Conservation (phyloP, 441 rosid species). For the Corymbia citriodora region DNA sequence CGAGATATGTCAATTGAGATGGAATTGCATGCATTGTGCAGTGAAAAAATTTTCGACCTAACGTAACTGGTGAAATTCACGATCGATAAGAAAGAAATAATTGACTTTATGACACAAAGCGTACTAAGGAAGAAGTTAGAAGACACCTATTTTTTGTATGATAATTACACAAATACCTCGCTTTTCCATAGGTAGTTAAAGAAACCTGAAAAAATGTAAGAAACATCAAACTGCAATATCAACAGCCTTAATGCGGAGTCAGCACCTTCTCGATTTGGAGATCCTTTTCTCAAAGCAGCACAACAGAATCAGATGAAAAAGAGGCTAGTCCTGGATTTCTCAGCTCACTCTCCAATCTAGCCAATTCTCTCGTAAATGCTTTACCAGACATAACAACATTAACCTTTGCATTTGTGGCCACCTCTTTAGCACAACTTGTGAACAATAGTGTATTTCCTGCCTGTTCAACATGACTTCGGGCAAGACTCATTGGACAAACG, state of each 20-base stretch:
- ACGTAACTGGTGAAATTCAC: neutral
- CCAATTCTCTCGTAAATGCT: slow-evolving; percentile 81
- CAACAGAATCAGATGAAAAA: slow-evolving; percentile 37
- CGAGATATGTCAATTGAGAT: neutral
- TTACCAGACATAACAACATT: slow-evolving; percentile 82
- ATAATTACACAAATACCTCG: neutral
- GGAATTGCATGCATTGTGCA: neutral
- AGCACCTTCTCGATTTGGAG: slow-evolving; percentile 64
- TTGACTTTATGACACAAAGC: neutral
- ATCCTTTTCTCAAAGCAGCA: slow-evolving; percentile 56
- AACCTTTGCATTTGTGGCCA: slow-evolving; percentile 71
- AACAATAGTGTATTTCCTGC: slow-evolving; percentile 78
- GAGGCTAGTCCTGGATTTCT: slow-evolving; percentile 35
- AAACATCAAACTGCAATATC: neutral
- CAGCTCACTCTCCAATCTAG: slow-evolving; percentile 68
- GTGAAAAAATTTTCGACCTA: neutral
- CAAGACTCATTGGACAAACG: slow-evolving; percentile 79
- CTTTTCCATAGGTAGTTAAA: neutral
- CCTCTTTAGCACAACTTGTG: slow-evolving; percentile 85
- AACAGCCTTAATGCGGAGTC: neutral
- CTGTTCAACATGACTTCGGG: slow-evolving; percentile 73
- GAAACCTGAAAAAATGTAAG: neutral
- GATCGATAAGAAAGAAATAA: neutral
- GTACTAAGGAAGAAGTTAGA: neutral
- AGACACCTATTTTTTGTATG: neutral